Evolutionary conservation across 495 filamentous ascomycete species (phyloP).

Genomic region (Paragyromitra xinjiangensis): DNA sequence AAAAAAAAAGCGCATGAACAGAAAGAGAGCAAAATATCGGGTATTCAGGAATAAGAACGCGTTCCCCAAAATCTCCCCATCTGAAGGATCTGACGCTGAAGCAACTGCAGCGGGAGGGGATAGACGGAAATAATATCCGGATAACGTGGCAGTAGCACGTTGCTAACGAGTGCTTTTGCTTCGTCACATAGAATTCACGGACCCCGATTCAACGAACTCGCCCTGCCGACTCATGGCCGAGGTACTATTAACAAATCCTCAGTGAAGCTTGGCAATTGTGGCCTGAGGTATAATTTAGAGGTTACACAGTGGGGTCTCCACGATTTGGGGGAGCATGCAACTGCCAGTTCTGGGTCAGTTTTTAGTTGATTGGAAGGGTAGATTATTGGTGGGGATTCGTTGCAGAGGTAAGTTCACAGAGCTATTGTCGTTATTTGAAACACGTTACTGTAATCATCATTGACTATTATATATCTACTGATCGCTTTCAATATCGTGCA

Average conservation of each 20-base stretch:
- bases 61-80: too few relatives aligned
- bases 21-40: background rate
- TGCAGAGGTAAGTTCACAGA: background rate
- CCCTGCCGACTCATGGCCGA: background rate
- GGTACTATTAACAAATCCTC: background rate
- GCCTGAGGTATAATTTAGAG: background rate
- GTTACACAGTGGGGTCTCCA: background rate
- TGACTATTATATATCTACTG: background rate
- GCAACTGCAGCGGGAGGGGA: too few relatives aligned
- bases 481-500: background rate
- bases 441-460: background rate
- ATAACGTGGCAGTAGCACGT: background rate
- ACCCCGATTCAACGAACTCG: constrained; percentile 1
- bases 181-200: constrained; percentile 1
- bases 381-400: background rate
- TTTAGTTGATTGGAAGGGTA: background rate
- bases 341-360: background rate
- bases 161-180: background rate
- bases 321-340: background rate
- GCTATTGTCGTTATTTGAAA: constrained; percentile 7
- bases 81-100: too few relatives aligned
- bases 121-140: too few relatives aligned
- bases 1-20: background rate
- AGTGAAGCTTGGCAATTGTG: background rate
- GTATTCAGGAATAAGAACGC: background rate